Evolutionary conservation across 805 yeast species (phyloP).

Genomic region (Wickerhamiella lipophila): DNA sequence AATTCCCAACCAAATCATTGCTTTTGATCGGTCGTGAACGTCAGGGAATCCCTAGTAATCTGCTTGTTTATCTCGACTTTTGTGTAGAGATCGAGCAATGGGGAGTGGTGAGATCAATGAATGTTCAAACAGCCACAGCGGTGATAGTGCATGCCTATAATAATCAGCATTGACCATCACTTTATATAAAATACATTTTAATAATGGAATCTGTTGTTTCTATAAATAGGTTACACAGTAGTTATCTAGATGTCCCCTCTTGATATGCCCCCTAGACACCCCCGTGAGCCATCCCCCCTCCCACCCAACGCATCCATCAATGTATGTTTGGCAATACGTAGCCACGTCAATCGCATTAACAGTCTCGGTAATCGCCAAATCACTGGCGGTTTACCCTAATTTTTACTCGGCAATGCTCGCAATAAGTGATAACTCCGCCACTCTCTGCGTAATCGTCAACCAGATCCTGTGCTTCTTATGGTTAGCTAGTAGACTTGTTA

Average conservation of each 20-base stretch:
- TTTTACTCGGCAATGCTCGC: conserved; percentile 38
- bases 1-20: conserved; percentile 69
- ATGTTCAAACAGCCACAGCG: conserved; percentile 93
- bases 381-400: conserved; percentile 38
- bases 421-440: conserved; percentile 39
- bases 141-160: conserved; percentile 82
- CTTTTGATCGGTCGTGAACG: conserved; percentile 75
- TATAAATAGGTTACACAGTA: too few relatives aligned
- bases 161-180: conserved; percentile 19
- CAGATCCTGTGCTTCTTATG: conserved; percentile 19
- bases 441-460: conserved; percentile 33
- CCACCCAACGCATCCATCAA: not conserved
- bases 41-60: conserved; percentile 82
- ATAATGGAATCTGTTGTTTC: too few relatives aligned
- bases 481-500: conserved; percentile 37
- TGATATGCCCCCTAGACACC: too few relatives aligned
- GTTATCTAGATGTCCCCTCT: too few relatives aligned
- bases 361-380: not conserved
- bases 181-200: too few relatives aligned
- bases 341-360: conserved; percentile 2
- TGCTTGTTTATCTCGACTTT: conserved; percentile 66
- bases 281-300: too few relatives aligned
- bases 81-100: conserved; percentile 86
- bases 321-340: conserved; percentile 9
- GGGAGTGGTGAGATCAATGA: conserved; percentile 90